phyloP scores from a whole-genome alignment of 2,329 filamentous ascomycete species.

The Fusarium lyarnte region DNA sequence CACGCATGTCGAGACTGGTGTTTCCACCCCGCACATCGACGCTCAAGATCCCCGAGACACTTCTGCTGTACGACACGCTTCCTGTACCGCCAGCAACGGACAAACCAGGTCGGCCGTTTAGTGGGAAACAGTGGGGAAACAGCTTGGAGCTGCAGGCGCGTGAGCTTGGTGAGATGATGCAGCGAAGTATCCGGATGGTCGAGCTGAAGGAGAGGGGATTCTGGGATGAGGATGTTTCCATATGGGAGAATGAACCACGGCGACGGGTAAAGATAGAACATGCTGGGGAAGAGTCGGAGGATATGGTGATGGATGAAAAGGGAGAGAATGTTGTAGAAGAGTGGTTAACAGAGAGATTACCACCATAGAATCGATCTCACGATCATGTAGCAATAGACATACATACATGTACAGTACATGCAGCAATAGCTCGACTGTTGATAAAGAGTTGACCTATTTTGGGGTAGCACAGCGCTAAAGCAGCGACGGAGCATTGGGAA shows the following conservation, averaged over 20 bases:
- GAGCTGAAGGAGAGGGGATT: conserved; percentile 55
- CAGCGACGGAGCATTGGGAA: conserved; percentile 26
- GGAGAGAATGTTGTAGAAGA: conserved; percentile 42
- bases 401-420: not conserved
- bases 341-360: conserved; percentile 45
- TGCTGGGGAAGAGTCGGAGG: conserved; percentile 46
- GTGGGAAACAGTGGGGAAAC: conserved; percentile 48
- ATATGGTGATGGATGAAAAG: conserved; percentile 40
- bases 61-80: conserved; percentile 58
- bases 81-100: conserved; percentile 26
- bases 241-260: conserved; percentile 47
- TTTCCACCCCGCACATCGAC: conserved; percentile 61
- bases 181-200: conserved; percentile 56
- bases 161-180: conserved; percentile 60
- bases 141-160: conserved; percentile 58
- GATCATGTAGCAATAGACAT: not conserved
- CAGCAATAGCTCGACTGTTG: not conserved
- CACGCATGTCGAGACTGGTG: conserved; percentile 54
- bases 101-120: conserved; percentile 26
- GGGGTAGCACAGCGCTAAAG: conserved; percentile 21
- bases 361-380: not conserved
- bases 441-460: not conserved
- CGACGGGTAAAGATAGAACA: conserved; percentile 52
- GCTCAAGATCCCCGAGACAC: conserved; percentile 59
- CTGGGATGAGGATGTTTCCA: conserved; percentile 54